Percentiles rank a stretch among this genome's conserved stretches.
These are phyloP conservation scores for Chaetomidium leptoderma DNA, from an alignment of 495 filamentous ascomycete species.

Conservation along the genomic window DNA sequence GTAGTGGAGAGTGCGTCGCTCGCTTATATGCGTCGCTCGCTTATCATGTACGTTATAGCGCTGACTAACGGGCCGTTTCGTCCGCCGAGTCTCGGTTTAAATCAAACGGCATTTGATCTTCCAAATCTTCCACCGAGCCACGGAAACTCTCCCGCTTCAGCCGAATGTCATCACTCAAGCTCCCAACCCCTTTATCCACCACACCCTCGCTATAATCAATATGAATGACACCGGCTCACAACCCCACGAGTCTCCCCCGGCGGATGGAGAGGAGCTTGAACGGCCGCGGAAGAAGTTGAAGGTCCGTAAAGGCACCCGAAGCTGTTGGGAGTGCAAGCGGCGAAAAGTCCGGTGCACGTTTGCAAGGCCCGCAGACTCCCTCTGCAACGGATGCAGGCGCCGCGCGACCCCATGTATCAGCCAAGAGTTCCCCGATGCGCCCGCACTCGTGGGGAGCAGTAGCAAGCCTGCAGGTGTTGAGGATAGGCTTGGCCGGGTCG, in stretches of 20 bases:
- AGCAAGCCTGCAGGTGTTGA: conserved; percentile 7
- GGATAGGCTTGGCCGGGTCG: conserved; percentile 29
- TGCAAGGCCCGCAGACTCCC: conserved; percentile 25
- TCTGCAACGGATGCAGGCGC: conserved; percentile 43
- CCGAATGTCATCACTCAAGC: too few species aligned
- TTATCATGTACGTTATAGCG: too few species aligned
- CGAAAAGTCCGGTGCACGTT: conserved; percentile 50
- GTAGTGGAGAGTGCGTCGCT: too few species aligned
- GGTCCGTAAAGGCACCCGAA: conserved; percentile 47
- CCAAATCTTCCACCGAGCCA: too few species aligned
- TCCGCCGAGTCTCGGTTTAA: not conserved
- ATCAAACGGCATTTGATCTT: too few species aligned
- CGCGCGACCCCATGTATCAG: conserved; percentile 40
- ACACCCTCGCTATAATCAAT: not conserved
- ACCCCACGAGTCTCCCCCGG: not conserved
- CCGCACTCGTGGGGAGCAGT: not conserved
- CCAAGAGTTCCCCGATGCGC: conserved; percentile 39
- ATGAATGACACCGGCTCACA: not conserved
- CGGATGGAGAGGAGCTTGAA: not conserved
- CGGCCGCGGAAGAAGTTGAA: conserved; percentile 17
- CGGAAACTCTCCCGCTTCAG: too few species aligned
- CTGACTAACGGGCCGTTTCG: too few species aligned
- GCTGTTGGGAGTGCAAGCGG: conserved; percentile 52
- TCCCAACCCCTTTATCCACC: too few species aligned
- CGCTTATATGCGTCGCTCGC: too few species aligned